Conservation (phyloP, 495 filamentous ascomycete genomes). For the Trichoderma virens region DNA sequence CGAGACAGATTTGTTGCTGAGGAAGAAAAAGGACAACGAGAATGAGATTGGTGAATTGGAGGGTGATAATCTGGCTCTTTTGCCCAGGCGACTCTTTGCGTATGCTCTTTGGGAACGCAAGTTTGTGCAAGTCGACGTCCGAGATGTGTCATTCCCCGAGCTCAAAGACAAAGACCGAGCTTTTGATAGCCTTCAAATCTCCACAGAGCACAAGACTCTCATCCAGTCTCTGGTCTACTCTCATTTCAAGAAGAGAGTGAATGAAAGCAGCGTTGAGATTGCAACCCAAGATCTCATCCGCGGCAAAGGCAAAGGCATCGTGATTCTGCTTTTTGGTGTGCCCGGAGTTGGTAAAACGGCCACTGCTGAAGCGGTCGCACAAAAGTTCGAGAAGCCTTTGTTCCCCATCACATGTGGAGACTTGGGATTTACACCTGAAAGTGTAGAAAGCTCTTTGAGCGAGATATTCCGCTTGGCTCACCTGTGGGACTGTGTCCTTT, state of each 20-base stretch:
- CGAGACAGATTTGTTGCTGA: constrained; percentile 21
- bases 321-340: constrained; percentile 28
- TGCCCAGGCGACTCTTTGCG: constrained; percentile 31
- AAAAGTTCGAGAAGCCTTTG: constrained; percentile 32
- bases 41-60: constrained; percentile 11
- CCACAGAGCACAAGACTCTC: constrained; percentile 15
- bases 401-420: constrained; percentile 41
- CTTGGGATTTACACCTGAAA: constrained; percentile 27
- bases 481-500: constrained; percentile 39
- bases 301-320: constrained; percentile 47
- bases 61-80: constrained; percentile 23
- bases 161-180: constrained; percentile 28
- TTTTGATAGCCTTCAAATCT: constrained; percentile 20
- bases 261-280: constrained; percentile 38
- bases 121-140: constrained; percentile 23
- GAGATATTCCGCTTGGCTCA: constrained; percentile 26
- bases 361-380: constrained; percentile 29
- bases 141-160: constrained; percentile 25
- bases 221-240: constrained; percentile 20
- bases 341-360: constrained; percentile 18
- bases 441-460: constrained; percentile 31
- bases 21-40: constrained; percentile 23
- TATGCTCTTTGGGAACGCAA: constrained; percentile 31
- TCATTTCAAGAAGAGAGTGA: constrained; percentile 22
- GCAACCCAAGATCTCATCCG: constrained; percentile 45